Percentiles rank a stretch among this genome's conserved stretches.
Conservation (phyloP, 1,284 basidiomycete genomes). For the Cryptococcus jaspeensis region DNA sequence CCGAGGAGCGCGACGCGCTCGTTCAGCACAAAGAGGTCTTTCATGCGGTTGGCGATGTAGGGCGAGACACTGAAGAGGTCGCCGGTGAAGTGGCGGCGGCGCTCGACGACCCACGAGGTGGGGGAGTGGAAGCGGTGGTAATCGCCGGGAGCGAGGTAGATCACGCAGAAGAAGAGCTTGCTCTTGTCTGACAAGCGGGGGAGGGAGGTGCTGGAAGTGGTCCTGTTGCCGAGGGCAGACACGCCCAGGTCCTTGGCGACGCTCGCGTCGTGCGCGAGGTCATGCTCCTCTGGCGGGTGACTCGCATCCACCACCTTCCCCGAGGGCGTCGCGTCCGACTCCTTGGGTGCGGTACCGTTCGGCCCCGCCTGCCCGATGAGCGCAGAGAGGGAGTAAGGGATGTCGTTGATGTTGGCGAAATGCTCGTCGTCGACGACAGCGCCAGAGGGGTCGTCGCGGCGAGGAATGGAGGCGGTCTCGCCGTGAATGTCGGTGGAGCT, state of each 20-base stretch:
- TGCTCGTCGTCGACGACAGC: constrained; percentile 62
- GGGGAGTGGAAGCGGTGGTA: constrained; percentile 98
- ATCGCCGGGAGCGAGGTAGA: constrained; percentile 97
- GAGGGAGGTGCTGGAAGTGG: constrained; percentile 52
- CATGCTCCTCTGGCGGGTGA: constrained; percentile 38
- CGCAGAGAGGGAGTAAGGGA: constrained; percentile 87
- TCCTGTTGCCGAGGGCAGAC: constrained; percentile 57
- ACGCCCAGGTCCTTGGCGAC: constrained; percentile 49
- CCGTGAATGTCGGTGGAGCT: constrained; percentile 48
- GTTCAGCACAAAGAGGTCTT: constrained; percentile 94
- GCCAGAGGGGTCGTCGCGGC: not conserved
- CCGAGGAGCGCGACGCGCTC: constrained; percentile 96
- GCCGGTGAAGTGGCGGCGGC: constrained; percentile 90
- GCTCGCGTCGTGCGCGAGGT: constrained; percentile 62
- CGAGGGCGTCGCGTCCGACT: constrained; percentile 11
- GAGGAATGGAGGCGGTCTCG: constrained; percentile 15
- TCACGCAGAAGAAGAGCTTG: constrained; percentile 85
- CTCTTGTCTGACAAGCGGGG: constrained; percentile 59
- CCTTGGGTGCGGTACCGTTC: not conserved
- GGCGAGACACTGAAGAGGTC: constrained; percentile 97
- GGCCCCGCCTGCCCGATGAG: constrained; percentile 56
- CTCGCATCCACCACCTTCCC: constrained; percentile 42
- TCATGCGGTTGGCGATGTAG: constrained; percentile 86
- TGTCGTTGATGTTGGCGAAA: constrained; percentile 96
- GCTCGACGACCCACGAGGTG: constrained; percentile 95